Conservation (phyloP, 129 eudicot genomes). For the Artemisia annua region DNA sequence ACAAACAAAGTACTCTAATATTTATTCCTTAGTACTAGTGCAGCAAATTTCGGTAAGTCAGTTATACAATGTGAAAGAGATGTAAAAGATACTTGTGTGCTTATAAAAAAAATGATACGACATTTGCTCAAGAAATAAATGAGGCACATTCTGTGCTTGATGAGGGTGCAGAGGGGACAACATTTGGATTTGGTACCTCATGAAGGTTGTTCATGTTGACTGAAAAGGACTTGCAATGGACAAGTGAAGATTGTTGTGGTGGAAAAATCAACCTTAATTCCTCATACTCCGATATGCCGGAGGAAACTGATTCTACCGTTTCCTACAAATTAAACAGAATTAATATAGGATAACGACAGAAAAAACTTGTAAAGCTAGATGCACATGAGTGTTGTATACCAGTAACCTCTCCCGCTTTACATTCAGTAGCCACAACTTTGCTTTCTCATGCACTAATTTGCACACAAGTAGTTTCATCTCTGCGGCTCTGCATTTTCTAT, state of each 20-base stretch:
- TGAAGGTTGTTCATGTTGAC: constrained; percentile 26
- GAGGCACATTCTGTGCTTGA: background rate
- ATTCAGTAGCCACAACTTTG: constrained; percentile 59
- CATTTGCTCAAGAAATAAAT: background rate
- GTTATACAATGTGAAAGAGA: background rate
- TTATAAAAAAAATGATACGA: background rate
- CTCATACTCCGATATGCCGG: constrained; percentile 52
- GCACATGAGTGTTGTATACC: constrained; percentile 41
- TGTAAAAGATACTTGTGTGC: background rate
- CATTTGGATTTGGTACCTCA: constrained; percentile 41
- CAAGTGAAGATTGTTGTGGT: constrained; percentile 15
- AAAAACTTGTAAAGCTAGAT: background rate
- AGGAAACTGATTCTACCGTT: constrained; percentile 36
- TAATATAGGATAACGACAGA: background rate
- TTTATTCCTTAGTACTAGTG: too few species aligned
- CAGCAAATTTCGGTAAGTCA: background rate
- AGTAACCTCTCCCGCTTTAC: constrained; percentile 50
- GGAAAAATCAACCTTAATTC: constrained; percentile 31
- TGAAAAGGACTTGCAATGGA: constrained; percentile 16
- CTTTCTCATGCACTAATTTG: constrained; percentile 48
- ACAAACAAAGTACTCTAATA: background rate
- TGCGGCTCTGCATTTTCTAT: constrained; percentile 44
- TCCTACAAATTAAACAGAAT: constrained; percentile 44
- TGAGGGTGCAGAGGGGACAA: background rate
- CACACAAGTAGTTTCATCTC: constrained; percentile 48